Evolutionary conservation across 495 filamentous ascomycete genomes (phyloP).

Genomic region (Penicillium cataractarum): DNA sequence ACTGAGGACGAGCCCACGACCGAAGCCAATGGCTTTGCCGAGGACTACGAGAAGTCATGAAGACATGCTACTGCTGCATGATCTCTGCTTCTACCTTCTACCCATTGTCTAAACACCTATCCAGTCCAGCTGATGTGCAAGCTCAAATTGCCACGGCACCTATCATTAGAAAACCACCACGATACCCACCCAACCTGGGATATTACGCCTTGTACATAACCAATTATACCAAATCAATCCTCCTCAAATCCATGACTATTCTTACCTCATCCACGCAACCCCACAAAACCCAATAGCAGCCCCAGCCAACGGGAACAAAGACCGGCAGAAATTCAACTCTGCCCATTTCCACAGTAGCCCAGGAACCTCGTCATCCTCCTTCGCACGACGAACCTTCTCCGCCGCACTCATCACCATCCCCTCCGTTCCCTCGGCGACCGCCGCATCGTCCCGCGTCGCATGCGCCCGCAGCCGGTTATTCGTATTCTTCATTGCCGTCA

Average conservation of each 20-base stretch:
- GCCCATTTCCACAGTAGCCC: slow-evolving; percentile 28
- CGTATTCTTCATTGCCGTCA: slow-evolving; percentile 28
- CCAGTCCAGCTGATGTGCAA: neutral
- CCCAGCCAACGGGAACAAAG: slow-evolving; percentile 26
- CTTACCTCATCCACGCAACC: slow-evolving; percentile 18
- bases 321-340: slow-evolving; percentile 24
- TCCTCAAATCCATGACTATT: neutral
- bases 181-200: slow-evolving; percentile 22
- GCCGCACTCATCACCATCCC: slow-evolving; percentile 22
- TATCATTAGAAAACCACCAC: slow-evolving; percentile 8
- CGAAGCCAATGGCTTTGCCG: slow-evolving; percentile 11
- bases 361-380: slow-evolving; percentile 26
- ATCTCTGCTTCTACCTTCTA: neutral
- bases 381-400: slow-evolving; percentile 25
- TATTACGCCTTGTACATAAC: slow-evolving; percentile 20
- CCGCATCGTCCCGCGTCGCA: slow-evolving; percentile 29
- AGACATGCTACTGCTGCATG: neutral
- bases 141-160: neutral
- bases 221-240: neutral
- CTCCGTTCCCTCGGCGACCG: slow-evolving; percentile 18
- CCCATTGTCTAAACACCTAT: slow-evolving; percentile 2
- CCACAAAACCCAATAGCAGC: slow-evolving; percentile 29
- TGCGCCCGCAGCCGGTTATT: slow-evolving; percentile 31
- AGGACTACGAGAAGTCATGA: slow-evolving; percentile 5
- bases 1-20: slow-evolving; percentile 13